Base-by-base conservation (phyloP, 768 basidiomycete species). In the Sarcodon aspratus region DNA sequence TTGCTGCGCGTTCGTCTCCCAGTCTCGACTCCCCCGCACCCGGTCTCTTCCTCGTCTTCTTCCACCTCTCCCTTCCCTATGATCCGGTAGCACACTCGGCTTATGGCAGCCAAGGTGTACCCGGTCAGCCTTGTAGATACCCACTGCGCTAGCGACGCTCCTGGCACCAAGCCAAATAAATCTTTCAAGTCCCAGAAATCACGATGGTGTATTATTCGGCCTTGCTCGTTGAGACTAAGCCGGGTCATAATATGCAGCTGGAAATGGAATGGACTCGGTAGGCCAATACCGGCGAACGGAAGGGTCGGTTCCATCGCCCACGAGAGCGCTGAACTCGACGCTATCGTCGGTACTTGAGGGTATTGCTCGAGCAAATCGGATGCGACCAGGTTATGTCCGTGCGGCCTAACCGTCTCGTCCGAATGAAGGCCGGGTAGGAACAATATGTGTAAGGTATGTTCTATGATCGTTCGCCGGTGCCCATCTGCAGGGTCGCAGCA, bases 101-200 rank as follows among this genome's bases (percentile, higher is more conserved):
- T 27, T 27, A 42, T 9, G 17, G 7, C 7, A 42, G 40, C 15
- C 40, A 42, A 27, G 2, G 40, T 17, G 13, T 42, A 42, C 17
- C 40, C 40, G 9, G 13, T 13, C 15, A 83, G 62, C 44, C 86
- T 72, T 44, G 79, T 73, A 44, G 72, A 71, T 45, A 88, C 68
- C 84, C 85, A 89, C 52, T 85, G 78, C 1, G 75, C 74, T 40
- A 82, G 63, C 8, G 77, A 73, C 51, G 78, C 72, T 3, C 85
- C 85, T 3, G 86, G 86, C 8, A 87, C 60, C 36, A 88, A 73
- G 35, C 80, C 79, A 57, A 87, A 69, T 50, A 90, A 68, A 59
- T 91, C 88, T 57, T 81, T 78, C 38, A 86, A 69, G 55, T 90
- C 85, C 85, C 84, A 89, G 36, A 85, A 71, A 58, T 90, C 88